Base-by-base conservation (phyloP, 192 early-diverging fungal genomes). In the Umbelopsis isabellina region DNA sequence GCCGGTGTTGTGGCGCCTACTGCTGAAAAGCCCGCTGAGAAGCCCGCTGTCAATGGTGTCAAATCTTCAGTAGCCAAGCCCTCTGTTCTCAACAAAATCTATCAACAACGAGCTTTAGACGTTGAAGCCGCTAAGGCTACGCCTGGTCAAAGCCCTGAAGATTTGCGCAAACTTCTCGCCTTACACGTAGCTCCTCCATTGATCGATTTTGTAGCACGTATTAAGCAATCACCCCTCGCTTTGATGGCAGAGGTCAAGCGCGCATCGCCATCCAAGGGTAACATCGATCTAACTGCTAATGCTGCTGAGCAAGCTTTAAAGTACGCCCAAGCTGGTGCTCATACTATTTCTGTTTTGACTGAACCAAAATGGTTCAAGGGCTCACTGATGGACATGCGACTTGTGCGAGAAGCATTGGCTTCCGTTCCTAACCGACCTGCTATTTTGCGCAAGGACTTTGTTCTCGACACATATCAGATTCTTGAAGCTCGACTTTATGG, bases 331-430 rank as follows among this genome's bases (percentile, higher is more conserved):
- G 95, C 93, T 3, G 95, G 96, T 21, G 98, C 97, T 0, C 88
- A 92, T 20, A 94, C 91, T 1, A 97, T 99, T 68, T 97, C 95
- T 65, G 98, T 99, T 10, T 82, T 99, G 81, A 99, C 98, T 3
- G 98, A 99, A 81, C 93, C 95, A 48, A 96, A 89, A 45, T 99
- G 98, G 98, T 99, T 99, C 85, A 96, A 97, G 81, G 98, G 98
- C 33, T 83, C 85, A 18, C 79, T 99, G 13, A 91, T 93, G 69
- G 98, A 99, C 69, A 86, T 99, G 88, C 88, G 89, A 45, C 86
- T 91, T 44, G 96, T 94, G n/a, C 90, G 96, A 30, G 76, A 76
- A 18, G 90, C 88, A 9, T 61, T 99, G 0, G 84, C 85, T 50
- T 46, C 69, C 7, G 46, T 87, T 13, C 84, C 86, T 12, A 84